These are phyloP conservation scores for Rutstroemia sydowiana DNA, from an alignment of 2,329 filamentous ascomycete species.

Conservation along the genomic window DNA sequence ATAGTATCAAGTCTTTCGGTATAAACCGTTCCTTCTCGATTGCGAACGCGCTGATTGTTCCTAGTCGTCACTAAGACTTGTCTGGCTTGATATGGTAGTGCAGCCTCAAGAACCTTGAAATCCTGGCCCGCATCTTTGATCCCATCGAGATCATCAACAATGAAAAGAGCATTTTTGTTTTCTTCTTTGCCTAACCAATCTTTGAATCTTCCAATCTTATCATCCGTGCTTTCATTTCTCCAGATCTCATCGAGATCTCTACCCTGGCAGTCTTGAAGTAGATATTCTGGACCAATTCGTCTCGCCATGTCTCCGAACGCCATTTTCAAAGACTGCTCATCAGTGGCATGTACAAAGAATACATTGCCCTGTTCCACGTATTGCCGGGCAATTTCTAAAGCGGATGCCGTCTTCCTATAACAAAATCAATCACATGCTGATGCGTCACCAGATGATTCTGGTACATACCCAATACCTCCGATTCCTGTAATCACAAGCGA, in stretches of 20 bases:
- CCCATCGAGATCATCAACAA: neutral
- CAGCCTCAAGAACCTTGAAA: neutral
- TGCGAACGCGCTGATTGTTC: too few relatives aligned
- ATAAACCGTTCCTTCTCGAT: too few relatives aligned
- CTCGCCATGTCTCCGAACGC: neutral
- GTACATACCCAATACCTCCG: slow-evolving; percentile 1
- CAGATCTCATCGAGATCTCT: neutral
- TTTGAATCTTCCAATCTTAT: neutral
- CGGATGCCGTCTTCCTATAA: too few relatives aligned
- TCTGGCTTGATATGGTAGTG: too few relatives aligned
- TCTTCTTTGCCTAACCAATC: neutral
- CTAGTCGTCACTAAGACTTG: too few relatives aligned
- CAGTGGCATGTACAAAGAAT: neutral
- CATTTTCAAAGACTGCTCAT: neutral
- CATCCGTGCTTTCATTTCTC: neutral
- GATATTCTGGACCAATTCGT: neutral
- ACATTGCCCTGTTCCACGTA: too few relatives aligned
- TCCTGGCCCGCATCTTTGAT: neutral
- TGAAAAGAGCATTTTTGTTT: neutral
- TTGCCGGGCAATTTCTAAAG: too few relatives aligned
- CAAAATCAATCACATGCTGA: neutral
- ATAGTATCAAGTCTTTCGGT: too few relatives aligned
- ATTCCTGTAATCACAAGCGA: neutral
- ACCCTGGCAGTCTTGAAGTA: neutral
- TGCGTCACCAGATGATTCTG: neutral